Conservation (phyloP, 2,329 filamentous ascomycete genomes). For the Pseudovirgaria hyperparasitica region DNA sequence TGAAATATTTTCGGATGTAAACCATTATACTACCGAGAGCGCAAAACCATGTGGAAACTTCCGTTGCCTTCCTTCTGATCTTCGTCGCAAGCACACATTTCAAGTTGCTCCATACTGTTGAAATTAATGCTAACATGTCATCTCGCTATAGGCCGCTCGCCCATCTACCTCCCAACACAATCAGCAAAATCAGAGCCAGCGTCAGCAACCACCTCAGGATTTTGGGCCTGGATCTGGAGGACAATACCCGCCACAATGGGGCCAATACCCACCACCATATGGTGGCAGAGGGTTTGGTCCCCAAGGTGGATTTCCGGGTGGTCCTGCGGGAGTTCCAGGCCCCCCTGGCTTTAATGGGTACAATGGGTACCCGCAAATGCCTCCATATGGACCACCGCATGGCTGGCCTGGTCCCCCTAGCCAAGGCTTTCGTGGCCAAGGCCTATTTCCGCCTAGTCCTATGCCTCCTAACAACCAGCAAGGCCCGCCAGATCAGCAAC, state of each 20-base stretch:
- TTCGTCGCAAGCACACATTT: constrained; percentile 9
- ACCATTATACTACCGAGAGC: constrained; percentile 75
- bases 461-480: constrained; percentile 31
- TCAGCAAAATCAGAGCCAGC: constrained; percentile 17
- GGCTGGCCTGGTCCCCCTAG: constrained; percentile 69
- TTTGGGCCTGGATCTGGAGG: no score
- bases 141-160: constrained; percentile 4
- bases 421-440: constrained; percentile 60
- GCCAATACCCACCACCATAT: constrained; percentile 28
- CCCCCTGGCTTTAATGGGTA: constrained; percentile 58
- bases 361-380: constrained; percentile 55
- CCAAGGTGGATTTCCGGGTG: constrained; percentile 31
- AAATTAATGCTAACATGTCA: constrained; percentile 3
- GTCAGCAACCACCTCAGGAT: constrained; percentile 22
- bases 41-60: constrained; percentile 94
- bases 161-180: constrained; percentile 3
- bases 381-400: constrained; percentile 31
- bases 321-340: constrained; percentile 21
- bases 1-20: constrained; percentile 97
- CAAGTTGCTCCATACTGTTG: constrained; percentile 2
- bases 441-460: constrained; percentile 49
- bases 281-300: constrained; percentile 36
- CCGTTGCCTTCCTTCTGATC: constrained; percentile 99
- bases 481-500: constrained; percentile 22
- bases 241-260: constrained; percentile 26